Evolutionary conservation across 169 alveolate species (phyloP), one percentile per base, ranked within the genome.

Genomic region (Neospora caninum): DNA sequence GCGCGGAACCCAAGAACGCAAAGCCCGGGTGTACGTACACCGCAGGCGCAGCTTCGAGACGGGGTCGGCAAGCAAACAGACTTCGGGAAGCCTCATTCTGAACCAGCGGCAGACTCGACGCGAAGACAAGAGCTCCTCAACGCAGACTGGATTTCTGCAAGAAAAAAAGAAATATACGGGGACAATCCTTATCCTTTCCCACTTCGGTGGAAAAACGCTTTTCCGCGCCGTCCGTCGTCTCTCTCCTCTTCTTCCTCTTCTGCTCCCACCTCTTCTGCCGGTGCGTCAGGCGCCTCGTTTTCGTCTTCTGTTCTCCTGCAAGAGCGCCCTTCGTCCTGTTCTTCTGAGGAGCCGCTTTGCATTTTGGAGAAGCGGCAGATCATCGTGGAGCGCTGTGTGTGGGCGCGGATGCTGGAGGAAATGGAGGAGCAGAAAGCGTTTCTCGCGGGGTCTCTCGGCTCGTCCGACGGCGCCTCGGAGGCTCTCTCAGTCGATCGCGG

Each of bases 351-450:
- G 96, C 39, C 92, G 64, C 27, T 31, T 58, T 43, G 91, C 45
- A 83, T 94, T 27, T 80, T 94, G 54, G 93, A 80, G 88, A 69
- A 92, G 88, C 43, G 96, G 31, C 96, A 94, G 34, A 92, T 88
- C 29, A 94, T 94, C 18, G 70, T 94, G 38, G 96, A 94, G 80
- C 84, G 96, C 4, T 86, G 94, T 49, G 83, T 89, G 64, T 94
- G 93, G 93, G 54, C 39, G 38, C 93, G 93, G 9, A 82, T 88
- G 86, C 43, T 86, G 13, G 96, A 67, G 45, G 94, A 84, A 67
- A 67, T 49, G 83, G 91, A 88, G 91, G 93, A 89, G 92, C 94
- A 94, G 83, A 69, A 78, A 80, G 64, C 78, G 38, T 58, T 73
- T 31, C 91, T 84, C 69, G 43, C 94, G 0, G 34, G 80, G 34